Evolutionary conservation across 305 asterid species (phyloP).

Genomic region (Petunia hybrid): DNA sequence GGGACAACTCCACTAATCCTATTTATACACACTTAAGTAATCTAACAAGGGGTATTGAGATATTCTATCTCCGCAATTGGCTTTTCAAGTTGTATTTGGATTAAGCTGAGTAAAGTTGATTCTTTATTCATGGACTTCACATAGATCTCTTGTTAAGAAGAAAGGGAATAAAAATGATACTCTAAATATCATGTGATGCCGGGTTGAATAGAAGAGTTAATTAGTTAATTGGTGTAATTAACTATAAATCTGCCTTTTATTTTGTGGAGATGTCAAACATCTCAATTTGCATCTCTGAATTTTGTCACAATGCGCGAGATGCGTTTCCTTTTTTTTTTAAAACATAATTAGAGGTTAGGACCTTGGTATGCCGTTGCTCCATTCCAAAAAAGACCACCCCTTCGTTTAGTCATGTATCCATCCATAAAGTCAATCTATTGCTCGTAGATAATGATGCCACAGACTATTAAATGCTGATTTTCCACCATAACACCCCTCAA

Average conservation of each 20-base stretch:
- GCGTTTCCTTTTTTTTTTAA: neutral
- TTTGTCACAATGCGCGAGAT: neutral
- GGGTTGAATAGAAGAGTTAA: neutral
- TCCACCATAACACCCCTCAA: neutral
- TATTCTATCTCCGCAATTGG: neutral
- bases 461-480: neutral
- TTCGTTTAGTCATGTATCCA: neutral
- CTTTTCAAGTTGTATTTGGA: neutral
- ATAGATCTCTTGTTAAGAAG: neutral
- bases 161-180: neutral
- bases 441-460: neutral
- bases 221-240: neutral
- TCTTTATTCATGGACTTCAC: neutral
- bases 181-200: neutral
- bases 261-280: neutral
- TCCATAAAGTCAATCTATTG: neutral
- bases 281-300: neutral
- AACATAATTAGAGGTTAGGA: slow-evolving; percentile 10
- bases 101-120: slow-evolving; percentile 15
- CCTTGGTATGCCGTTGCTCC: neutral
- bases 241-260: neutral
- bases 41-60: neutral
- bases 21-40: too few species aligned
- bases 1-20: too few species aligned
- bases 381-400: neutral